Base-by-base conservation (phyloP, 176 grass and related monocot species). In the Otatea glauca region DNA sequence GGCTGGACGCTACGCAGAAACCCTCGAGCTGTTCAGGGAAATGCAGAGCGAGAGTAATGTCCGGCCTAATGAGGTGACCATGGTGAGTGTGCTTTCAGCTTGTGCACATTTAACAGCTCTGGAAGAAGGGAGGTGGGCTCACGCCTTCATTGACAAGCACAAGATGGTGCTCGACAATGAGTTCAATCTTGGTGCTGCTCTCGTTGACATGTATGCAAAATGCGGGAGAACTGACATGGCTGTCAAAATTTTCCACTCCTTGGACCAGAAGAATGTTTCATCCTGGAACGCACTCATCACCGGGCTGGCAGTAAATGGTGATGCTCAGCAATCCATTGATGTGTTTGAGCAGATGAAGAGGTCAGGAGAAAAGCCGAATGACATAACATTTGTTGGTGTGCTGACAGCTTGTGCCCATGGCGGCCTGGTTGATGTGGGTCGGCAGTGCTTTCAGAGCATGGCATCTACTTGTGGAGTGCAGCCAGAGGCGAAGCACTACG, bases 141-240 rank as follows among this genome's bases (percentile, higher is more conserved):
- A 96, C 21, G 21, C 84, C 27, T 96, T 87, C 86, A 89, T 96
- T 44, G 88, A 87, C 73, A 90, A 87, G 77, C 88, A 89, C 65
- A 83, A 65, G 24, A 91, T 96, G 91, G 66, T 82, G 20, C 85
- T 93, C 0, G 84, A 97, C 63, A 88, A 93, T 68, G 91, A 86
- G 4, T 87, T 83, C 48, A 93, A 93, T 88, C 87, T 97, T 2
- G 91, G 91, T n/a, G 91, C 89, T 44, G 91, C 91, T 37, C 81
- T 93, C 49, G 80, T 97, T 38, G 86, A 93, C 68, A 91, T 96
- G 94, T 97, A 93, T 70, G 88, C 86, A 45, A 97, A 97, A 53
- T 93, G 91, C 70, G 91, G 91, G 67, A 75, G 74, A 69, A 87
- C 83, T 18, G 81, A 91, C 13, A 60, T 77, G 32, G 78, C 94